Percentiles rank a stretch among this genome's conserved stretches.
These are phyloP conservation scores for Triticum monococcum DNA, from an alignment of 176 grass and related monocot genomes.

Conservation along the genomic window DNA sequence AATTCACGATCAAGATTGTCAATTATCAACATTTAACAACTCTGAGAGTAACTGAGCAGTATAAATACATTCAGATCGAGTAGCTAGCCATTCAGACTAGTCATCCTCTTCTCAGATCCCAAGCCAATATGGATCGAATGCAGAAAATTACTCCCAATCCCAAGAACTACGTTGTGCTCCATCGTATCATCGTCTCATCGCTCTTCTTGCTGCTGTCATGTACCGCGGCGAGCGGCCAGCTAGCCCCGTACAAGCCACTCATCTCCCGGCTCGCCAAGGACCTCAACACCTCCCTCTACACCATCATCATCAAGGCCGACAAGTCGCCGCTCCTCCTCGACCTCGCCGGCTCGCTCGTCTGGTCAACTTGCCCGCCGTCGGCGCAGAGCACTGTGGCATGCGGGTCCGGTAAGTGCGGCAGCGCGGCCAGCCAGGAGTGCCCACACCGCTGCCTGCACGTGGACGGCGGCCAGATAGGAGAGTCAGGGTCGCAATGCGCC, in stretches of 20 bases:
- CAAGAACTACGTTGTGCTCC: not conserved
- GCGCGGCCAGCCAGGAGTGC: not conserved
- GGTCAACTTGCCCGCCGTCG: conserved; percentile 19
- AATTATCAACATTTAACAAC: not conserved
- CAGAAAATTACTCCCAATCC: not conserved
- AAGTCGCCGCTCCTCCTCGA: conserved; percentile 28
- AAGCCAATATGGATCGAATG: not conserved
- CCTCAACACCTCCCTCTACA: conserved; percentile 12
- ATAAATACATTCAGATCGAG: not conserved
- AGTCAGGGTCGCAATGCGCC: not conserved
- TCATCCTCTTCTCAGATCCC: not conserved
- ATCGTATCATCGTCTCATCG: not conserved
- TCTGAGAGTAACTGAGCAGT: not conserved
- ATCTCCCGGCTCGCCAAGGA: conserved; percentile 17
- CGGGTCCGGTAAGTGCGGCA: not conserved
- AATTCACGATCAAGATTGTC: not conserved
- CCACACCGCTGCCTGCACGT: conserved; percentile 16
- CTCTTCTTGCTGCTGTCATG: not conserved
- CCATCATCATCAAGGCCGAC: not conserved
- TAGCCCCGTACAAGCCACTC: not conserved
- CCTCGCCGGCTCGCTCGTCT: conserved; percentile 31
- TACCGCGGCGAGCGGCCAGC: not conserved
- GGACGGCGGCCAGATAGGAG: conserved; percentile 16
- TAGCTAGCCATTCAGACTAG: not conserved
- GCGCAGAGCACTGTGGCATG: not conserved